These are phyloP conservation scores for Vitis riparia DNA, from an alignment of 164 flowering plant species.

Conservation along the genomic window DNA sequence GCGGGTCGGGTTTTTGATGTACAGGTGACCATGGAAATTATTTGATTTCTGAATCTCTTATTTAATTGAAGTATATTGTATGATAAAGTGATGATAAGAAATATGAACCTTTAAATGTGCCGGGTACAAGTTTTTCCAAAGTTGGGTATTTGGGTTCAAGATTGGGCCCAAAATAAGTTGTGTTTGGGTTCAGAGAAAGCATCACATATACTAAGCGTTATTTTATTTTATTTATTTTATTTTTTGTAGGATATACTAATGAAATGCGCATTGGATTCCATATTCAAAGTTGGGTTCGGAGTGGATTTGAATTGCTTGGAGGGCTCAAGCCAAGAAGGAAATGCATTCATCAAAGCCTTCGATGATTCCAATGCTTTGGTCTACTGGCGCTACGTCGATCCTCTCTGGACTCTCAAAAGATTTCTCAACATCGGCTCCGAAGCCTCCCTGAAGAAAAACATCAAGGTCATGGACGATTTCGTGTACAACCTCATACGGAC, in stretches of 20 bases:
- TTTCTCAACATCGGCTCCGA: slow-evolving; percentile 58
- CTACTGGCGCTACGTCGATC: slow-evolving; percentile 54
- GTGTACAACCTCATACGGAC: slow-evolving; percentile 40
- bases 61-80: no score
- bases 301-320: slow-evolving; percentile 55
- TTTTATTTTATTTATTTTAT: neutral
- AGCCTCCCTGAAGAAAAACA: slow-evolving; percentile 48
- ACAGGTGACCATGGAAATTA: slow-evolving; percentile 30
- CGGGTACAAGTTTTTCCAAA: no score
- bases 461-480: slow-evolving; percentile 45
- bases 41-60: no score
- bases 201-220: neutral
- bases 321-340: slow-evolving; percentile 43
- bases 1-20: slow-evolving; percentile 39
- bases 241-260: slow-evolving; percentile 53
- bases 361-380: slow-evolving; percentile 54
- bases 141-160: no score
- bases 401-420: slow-evolving; percentile 64
- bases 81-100: no score
- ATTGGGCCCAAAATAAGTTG: no score
- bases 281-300: slow-evolving; percentile 80
- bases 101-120: no score
- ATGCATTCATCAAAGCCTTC: slow-evolving; percentile 49
- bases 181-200: no score
- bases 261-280: slow-evolving; percentile 60